These are phyloP conservation scores for Blastomyces silverae DNA, from an alignment of 2,329 filamentous ascomycete genomes.

Conservation along the genomic window DNA sequence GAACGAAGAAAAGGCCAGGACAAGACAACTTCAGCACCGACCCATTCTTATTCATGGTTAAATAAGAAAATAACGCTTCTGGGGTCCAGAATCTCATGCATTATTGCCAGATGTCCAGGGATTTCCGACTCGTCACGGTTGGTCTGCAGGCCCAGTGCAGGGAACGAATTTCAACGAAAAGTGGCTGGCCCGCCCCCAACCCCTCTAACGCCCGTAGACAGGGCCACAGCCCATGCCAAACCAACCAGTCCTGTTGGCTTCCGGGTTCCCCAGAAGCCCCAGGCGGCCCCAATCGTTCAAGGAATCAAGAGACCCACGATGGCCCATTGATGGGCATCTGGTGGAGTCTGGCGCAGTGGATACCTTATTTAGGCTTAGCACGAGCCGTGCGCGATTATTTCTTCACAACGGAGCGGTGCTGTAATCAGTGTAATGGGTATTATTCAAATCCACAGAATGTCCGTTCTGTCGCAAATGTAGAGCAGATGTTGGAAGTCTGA, in stretches of 20 bases:
- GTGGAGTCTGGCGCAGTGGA: neutral
- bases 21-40: neutral
- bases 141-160: neutral
- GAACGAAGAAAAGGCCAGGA: neutral
- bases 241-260: neutral
- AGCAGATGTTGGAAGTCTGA: too few relatives aligned
- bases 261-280: neutral
- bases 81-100: neutral
- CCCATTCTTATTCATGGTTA: neutral
- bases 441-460: too few relatives aligned
- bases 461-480: too few relatives aligned
- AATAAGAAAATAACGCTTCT: neutral
- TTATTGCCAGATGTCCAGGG: neutral
- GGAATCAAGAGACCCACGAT: too few relatives aligned
- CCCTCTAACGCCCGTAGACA: neutral
- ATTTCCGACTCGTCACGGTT: neutral
- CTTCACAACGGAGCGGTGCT: neutral
- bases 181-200: neutral
- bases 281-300: too few relatives aligned
- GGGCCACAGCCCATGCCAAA: neutral
- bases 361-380: neutral
- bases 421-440: too few relatives aligned
- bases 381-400: neutral
- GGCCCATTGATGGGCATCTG: neutral
- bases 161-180: too few relatives aligned